Evolutionary conservation across 352 stramenopile species (phyloP), one percentile per base, ranked within the genome.

Genomic region (Globisporangium irregulare): DNA sequence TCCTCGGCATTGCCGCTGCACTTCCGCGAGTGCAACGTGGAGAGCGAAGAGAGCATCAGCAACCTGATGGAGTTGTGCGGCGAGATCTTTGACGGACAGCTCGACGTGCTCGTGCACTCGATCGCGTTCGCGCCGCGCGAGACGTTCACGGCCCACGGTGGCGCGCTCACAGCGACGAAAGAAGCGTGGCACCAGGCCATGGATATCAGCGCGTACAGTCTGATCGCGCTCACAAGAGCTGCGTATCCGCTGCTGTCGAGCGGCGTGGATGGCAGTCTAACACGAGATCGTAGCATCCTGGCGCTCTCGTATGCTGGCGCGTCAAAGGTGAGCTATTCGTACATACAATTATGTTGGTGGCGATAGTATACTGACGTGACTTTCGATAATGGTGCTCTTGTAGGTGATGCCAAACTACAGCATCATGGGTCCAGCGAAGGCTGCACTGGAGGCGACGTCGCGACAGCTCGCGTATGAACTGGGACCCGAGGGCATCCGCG

Each of bases 371-470:
- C 38, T 46, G 38, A 46, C 38, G 38, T 46, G 38, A 32, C 29
- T 32, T 32, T 32, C 29, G 29, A 32, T 32, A 32, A 32, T 32
- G 29, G 29, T 24, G 27, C 20, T n/a, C 56, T 55, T 29, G 27
- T 12, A 90, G 69, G 89, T 95, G 43, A 82, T 98, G 48, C 91
- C 88, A 14, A 92, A 85, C 58, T 98, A 98, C 78, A 94, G 96
- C 67, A 75, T 94, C 20, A 98, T 98, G 93, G 93, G 93, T 5
- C 91, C 91, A 5, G 91, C 89, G 20, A 98, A 98, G 67, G 93
- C 91, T 36, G 87, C 89, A 8, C 78, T 98, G 6, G 93, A 98
- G 67, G 86, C 88, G 6, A 90, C 84, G 15, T 76, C 91, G 24
- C 77, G 92, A 29, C 87, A 92, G 36, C 73, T 98, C 4, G 93